These are phyloP conservation scores for Cyclotella choctawhatcheeana DNA, from an alignment of 108 stramenopile species.

Conservation along the genomic window DNA sequence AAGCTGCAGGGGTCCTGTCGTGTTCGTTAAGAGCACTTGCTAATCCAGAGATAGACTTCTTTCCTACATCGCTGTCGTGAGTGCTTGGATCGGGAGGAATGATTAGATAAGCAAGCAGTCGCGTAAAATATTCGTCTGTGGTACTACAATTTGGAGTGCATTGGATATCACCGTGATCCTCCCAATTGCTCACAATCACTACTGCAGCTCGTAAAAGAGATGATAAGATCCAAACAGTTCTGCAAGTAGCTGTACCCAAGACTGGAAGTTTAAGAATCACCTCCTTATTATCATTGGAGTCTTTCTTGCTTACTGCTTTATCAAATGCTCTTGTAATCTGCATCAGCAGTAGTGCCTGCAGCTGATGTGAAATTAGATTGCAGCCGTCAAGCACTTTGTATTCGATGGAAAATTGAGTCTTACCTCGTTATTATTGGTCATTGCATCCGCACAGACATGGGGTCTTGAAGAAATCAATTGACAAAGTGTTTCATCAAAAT, in stretches of 20 bases:
- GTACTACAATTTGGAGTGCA: neutral
- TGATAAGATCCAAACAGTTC: neutral
- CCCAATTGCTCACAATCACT: conserved; percentile 37
- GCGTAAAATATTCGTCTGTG: neutral
- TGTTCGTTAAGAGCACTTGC: conserved; percentile 52
- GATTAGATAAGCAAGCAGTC: conserved; percentile 18
- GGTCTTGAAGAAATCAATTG: conserved; percentile 66
- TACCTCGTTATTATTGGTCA: conserved; percentile 56
- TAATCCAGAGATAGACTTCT: conserved; percentile 31
- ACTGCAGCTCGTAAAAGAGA: conserved; percentile 20
- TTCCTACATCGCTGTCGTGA: neutral
- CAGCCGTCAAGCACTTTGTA: no score
- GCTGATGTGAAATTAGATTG: no score
- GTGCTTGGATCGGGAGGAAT: conserved; percentile 4
- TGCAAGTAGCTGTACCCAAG: neutral
- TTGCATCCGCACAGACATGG: conserved; percentile 62
- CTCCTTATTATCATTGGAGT: neutral
- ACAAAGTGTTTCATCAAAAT: conserved; percentile 55
- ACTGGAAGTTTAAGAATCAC: conserved; percentile 7
- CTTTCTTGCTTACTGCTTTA: neutral
- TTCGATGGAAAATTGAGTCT: no score
- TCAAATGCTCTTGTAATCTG: conserved; percentile 56
- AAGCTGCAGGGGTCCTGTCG: conserved; percentile 44
- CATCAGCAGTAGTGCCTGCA: conserved; percentile 48
- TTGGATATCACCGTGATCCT: neutral